Conservation (phyloP, 306 rosid species). For the Adenanthera pavonina region DNA sequence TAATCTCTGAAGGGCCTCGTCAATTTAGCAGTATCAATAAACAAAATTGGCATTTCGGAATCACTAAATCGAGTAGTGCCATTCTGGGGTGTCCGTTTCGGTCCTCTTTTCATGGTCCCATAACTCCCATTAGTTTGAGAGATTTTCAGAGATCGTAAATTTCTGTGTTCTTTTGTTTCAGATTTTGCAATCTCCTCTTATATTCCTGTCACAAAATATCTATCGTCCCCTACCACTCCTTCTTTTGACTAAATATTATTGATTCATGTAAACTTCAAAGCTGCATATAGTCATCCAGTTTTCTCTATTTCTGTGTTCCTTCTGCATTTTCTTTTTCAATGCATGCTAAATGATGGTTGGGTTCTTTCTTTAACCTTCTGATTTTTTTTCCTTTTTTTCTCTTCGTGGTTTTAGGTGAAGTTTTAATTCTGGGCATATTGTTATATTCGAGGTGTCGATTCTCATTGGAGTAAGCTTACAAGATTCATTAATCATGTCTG, state of each 20-base stretch:
- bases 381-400: conserved; percentile 32
- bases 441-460: conserved; percentile 52
- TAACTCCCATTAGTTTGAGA: conserved; percentile 27
- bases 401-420: conserved; percentile 22
- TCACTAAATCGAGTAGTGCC: conserved; percentile 47
- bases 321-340: conserved; percentile 14
- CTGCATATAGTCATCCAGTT: conserved; percentile 27
- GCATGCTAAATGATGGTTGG: conserved; percentile 19
- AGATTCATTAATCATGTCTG: conserved; percentile 62
- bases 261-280: background rate
- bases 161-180: conserved; percentile 32
- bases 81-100: conserved; percentile 49
- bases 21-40: conserved; percentile 1
- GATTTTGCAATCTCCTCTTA: conserved; percentile 41
- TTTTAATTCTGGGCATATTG: conserved; percentile 47
- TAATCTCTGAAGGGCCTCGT: background rate
- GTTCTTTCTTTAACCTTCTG: conserved; percentile 5
- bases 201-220: conserved; percentile 50
- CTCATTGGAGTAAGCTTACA: conserved; percentile 42
- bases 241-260: background rate
- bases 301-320: background rate
- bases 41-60: conserved; percentile 29
- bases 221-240: conserved; percentile 21
- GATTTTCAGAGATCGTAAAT: conserved; percentile 49
- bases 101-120: conserved; percentile 15